Evolutionary conservation across 106 monocot species (phyloP), one percentile per base, ranked within the genome.

Genomic region (Acorus calamus): DNA sequence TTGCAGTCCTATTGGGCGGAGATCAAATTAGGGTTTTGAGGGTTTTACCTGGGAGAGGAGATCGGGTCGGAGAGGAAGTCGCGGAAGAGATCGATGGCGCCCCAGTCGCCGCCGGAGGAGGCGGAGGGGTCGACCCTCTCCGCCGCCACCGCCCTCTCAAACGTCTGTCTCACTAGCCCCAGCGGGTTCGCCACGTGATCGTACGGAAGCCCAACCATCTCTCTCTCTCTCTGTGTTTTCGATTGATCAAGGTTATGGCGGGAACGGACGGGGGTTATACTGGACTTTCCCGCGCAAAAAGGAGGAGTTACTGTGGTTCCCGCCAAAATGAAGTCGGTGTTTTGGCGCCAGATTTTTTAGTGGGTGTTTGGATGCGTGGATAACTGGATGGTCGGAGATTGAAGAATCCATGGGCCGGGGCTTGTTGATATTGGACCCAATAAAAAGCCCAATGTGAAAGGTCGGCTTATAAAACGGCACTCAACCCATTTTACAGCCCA

Each of bases 111-210:
- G 76, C 78, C 62, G 65, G 57, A 7, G 83, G 80, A 66, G 65
- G 47, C 72, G 8, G 49, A 67, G 46, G 48, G 10, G 55, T 62
- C 59, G 44, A 66, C 11, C 11, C 63, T 2, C 6, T 63, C 57
- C 10, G 72, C 61, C 10, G 72, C 69, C 52, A 77, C 82, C 53
- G 96, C 85, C 66, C 65, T 76, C 76, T 98, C 91, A 68, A 98
- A 98, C 2, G 87, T 73, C 9, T 72, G 64, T 13, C 96, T 90
- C 59, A 98, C 96, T 2, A 77, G 83, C 2, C 96, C 96, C 8
- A 85, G 80, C 4, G 96, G 96, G 60, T 98, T 98, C 67, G 55
- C 69, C 12, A 98, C 64, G 79, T 73, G 76, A 60, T 98, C 96
- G 64, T 81, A 88, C 42, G 69, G 63, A 9, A 73, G 63, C 0